Base-by-base conservation (phyloP, 345 rosid species). In the Salix caprea region DNA sequence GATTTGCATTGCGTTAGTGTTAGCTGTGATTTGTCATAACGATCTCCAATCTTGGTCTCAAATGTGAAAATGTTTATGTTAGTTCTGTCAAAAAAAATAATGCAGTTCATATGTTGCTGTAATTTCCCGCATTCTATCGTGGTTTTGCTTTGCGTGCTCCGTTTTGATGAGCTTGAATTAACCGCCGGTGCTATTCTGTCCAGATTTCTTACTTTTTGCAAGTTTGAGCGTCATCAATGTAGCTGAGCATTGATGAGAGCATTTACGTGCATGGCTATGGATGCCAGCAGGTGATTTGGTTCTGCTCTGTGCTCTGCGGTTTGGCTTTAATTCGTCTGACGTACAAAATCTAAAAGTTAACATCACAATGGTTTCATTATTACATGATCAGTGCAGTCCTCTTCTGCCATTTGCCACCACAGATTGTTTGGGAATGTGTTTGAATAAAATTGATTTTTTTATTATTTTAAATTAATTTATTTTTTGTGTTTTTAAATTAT, bases 1-100 rank as follows among this genome's bases (percentile, higher is more conserved):
- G 30, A 30, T 44, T 69, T 76, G 79, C 44, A 69, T 70, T 69
- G 58, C 50, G 48, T 42, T 39, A 60, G 70, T 73, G 18, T 42
- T 30, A 69, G 79, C 54, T 42, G 60, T 6, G 40, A 26, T 36
- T 42, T 36, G 74, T 12, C 40, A 40, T 16, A 28, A 58, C 36
- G 7, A 65, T 44, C 52, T 39, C 15, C 34, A 21, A 48, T 28
- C 61, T 58, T 36, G 23, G 26, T 74, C 58, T 0, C 8, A 23
- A 56, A 56, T 58, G 14, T 58, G 14, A 58, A 24, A 9, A 9
- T 58, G 4, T n/a, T 58, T 23, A 56, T 10, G 24, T 58, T 10
- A 58, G 24, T 8, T 56, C 62, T 56, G 62, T 56, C 62, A 0
- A n/a, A 58, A 58, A 23, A 40, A 42, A 42, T 36, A 42, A 10